Evolutionary conservation across 129 eudicot species (phyloP).

Genomic region (Pseudognaphalium luteoalbum): DNA sequence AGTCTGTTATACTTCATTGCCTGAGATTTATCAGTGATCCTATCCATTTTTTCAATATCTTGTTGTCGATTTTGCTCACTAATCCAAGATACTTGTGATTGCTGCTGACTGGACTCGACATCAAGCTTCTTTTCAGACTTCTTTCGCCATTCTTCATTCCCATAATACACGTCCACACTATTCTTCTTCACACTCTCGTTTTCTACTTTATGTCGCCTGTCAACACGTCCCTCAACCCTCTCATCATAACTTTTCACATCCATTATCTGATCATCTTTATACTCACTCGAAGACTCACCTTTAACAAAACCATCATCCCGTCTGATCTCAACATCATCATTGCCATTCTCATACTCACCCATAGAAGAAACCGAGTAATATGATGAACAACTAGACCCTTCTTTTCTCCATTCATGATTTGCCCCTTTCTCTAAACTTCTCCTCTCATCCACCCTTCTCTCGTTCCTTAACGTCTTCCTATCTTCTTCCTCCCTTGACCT

Average conservation of each 20-base stretch:
- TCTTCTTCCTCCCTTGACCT: conserved; percentile 35
- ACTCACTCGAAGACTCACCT: conserved; percentile 46
- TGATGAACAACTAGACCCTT: conserved; percentile 76
- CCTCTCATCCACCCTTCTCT: conserved; percentile 33
- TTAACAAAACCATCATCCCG: conserved; percentile 24
- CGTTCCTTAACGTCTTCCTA: conserved; percentile 20
- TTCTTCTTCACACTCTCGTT: conserved; percentile 34
- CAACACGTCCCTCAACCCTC: conserved; percentile 31
- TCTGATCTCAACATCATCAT: conserved; percentile 41
- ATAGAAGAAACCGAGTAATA: conserved; percentile 62
- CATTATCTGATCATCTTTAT: conserved; percentile 35
- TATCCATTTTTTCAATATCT: conserved; percentile 29
- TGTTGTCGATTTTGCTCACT: conserved; percentile 32
- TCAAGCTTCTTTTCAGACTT: conserved; percentile 77
- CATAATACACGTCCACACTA: conserved; percentile 25
- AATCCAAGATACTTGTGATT: conserved; percentile 30
- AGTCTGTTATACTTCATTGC: conserved; percentile 48
- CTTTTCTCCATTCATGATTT: conserved; percentile 45
- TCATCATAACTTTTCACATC: conserved; percentile 28
- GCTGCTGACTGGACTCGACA: conserved; percentile 42
- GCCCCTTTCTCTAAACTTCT: conserved; percentile 25
- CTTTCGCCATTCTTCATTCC: conserved; percentile 67
- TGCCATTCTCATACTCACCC: conserved; percentile 59
- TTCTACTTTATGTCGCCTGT: conserved; percentile 32
- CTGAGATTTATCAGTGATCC: conserved; percentile 33